Percentiles rank a stretch among this genome's conserved stretches.
Conservation (phyloP, 345 rosid genomes). For the Hibiscus syriacus region DNA sequence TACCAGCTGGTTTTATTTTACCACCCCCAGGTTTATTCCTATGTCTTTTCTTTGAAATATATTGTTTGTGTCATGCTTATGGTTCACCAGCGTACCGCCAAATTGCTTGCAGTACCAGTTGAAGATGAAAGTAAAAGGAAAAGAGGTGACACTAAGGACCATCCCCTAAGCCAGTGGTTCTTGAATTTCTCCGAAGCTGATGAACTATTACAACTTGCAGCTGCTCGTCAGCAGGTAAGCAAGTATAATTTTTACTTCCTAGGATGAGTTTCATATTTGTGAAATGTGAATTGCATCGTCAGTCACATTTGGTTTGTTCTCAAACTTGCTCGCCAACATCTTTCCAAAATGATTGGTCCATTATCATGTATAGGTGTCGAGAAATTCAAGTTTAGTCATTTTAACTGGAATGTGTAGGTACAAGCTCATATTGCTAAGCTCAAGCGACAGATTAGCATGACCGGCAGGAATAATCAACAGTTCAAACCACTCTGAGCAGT, state of each 20-base stretch:
- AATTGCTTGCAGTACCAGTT: slow-evolving; percentile 26
- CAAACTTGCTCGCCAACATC: background rate
- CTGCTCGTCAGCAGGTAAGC: slow-evolving; percentile 68
- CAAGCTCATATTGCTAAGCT: slow-evolving; percentile 70
- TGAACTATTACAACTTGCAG: slow-evolving; percentile 56
- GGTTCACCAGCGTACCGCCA: slow-evolving; percentile 4
- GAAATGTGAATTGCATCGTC: background rate
- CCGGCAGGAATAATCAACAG: slow-evolving; percentile 63
- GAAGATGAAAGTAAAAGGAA: slow-evolving; percentile 37
- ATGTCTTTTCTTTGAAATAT: background rate
- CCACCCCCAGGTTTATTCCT: slow-evolving; percentile 46
- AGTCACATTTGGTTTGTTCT: background rate
- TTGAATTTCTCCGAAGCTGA: slow-evolving; percentile 68
- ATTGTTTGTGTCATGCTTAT: slow-evolving; percentile 5
- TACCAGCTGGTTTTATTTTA: slow-evolving; percentile 50
- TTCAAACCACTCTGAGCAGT: slow-evolving; percentile 52
- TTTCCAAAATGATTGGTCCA: background rate
- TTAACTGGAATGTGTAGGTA: slow-evolving; percentile 34
- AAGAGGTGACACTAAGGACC: slow-evolving; percentile 61
- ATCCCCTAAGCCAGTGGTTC: slow-evolving; percentile 48
- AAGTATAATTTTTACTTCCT: background rate
- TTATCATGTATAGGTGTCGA: background rate
- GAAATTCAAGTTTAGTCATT: slow-evolving; percentile 10
- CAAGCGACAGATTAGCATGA: slow-evolving; percentile 52
- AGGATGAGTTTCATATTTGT: too few species aligned